phyloP scores from a whole-genome alignment of 1,139 yeast species.

The Candida glucosophila region DNA sequence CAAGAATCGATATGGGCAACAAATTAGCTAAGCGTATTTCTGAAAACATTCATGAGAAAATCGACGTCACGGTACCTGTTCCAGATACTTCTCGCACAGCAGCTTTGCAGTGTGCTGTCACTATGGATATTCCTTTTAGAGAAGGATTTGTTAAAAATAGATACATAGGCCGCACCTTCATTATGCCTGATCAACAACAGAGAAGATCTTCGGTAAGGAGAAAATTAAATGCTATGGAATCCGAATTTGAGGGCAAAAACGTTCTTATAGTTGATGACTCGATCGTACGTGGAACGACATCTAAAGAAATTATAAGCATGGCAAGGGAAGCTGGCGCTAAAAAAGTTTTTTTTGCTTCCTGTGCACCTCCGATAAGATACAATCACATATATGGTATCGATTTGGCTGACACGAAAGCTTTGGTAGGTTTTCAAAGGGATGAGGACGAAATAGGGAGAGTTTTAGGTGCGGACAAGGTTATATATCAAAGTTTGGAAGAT shows the following conservation, averaged over 20 bases:
- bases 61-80: constrained; percentile 95
- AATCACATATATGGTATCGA: constrained; percentile 97
- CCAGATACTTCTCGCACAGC: constrained; percentile 97
- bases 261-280: constrained; percentile 96
- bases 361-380: constrained; percentile 93
- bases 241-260: constrained; percentile 77
- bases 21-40: constrained; percentile 72
- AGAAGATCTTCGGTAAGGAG: constrained; percentile 91
- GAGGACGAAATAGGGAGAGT: constrained; percentile 67
- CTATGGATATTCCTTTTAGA: constrained; percentile 74
- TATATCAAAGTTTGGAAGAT: constrained; percentile 80
- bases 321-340: constrained; percentile 97
- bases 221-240: constrained; percentile 91
- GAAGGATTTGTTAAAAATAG: constrained; percentile 97
- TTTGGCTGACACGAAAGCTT: constrained; percentile 88
- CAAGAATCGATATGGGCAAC: constrained; percentile 91
- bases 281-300: constrained; percentile 95
- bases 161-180: constrained; percentile 94
- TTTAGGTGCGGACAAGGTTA: constrained; percentile 89
- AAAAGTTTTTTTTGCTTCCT: constrained; percentile 87
- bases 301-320: constrained; percentile 93
- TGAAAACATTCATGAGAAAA: constrained; percentile 41
- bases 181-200: constrained; percentile 96
- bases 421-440: constrained; percentile 76
- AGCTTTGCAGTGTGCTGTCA: constrained; percentile 86